phyloP scores from a whole-genome alignment of 2,329 filamentous ascomycete genomes.

The Claviceps pazoutovae region DNA sequence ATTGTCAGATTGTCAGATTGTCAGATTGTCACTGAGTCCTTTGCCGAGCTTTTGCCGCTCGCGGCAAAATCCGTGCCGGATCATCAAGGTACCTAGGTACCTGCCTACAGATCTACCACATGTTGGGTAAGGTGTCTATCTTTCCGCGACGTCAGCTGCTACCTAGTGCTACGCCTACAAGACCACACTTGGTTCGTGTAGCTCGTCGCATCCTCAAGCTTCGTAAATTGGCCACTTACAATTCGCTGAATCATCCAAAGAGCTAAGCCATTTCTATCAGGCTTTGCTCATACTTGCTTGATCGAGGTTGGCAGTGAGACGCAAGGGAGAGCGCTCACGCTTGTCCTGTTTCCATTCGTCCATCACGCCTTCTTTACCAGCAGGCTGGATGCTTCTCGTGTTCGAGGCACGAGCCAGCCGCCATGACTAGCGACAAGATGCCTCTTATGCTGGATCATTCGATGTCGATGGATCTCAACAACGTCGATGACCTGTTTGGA shows the following conservation, averaged over 20 bases:
- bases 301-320: not conserved
- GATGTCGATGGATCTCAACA: conserved; percentile 39
- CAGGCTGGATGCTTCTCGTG: not conserved
- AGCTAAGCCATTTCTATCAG: not conserved
- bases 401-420: not conserved
- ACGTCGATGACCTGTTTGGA: conserved; percentile 63
- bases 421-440: conserved; percentile 27
- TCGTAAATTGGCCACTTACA: not conserved
- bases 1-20: too few relatives aligned
- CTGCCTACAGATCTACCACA: not conserved
- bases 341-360: not conserved
- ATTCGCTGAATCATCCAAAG: not conserved
- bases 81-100: not conserved
- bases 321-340: not conserved
- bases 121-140: not conserved
- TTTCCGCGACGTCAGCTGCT: not conserved
- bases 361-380: not conserved
- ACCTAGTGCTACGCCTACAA: not conserved
- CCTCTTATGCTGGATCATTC: conserved; percentile 27
- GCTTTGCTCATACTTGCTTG: not conserved
- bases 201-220: not conserved
- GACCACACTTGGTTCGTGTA: not conserved
- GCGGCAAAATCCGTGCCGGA: not conserved
- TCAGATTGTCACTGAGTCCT: not conserved
- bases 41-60: not conserved